Conservation (phyloP, 1,284 basidiomycete genomes). For the Cutaneotrichosporon sp. region DNA sequence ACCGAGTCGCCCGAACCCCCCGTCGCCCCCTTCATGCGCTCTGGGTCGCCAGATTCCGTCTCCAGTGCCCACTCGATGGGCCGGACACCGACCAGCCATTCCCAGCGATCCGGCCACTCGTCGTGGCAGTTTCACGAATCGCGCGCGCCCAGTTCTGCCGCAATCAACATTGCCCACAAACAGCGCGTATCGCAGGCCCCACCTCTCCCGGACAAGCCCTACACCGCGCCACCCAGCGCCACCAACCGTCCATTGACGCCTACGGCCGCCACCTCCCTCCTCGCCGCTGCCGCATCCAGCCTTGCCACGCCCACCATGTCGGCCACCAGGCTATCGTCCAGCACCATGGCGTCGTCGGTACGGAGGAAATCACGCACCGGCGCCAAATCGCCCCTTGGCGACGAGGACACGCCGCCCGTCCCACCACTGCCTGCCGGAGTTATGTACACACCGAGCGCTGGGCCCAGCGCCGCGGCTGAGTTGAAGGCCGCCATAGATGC, state of each 20-base stretch:
- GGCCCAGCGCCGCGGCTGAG: background rate
- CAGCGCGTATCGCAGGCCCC: conserved; percentile 15
- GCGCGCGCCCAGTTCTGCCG: background rate
- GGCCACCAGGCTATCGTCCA: background rate
- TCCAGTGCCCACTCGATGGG: background rate
- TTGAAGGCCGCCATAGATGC: conserved; percentile 9
- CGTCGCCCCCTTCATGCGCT: background rate
- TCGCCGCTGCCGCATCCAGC: conserved; percentile 4
- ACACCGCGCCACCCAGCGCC: conserved; percentile 9
- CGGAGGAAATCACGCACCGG: background rate
- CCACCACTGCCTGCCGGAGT: background rate
- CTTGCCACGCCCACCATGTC: conserved; percentile 7
- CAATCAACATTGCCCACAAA: conserved; percentile 16
- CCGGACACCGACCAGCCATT: background rate
- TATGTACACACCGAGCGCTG: background rate
- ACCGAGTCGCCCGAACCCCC: background rate
- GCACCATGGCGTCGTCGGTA: conserved; percentile 1
- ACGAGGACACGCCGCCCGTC: background rate
- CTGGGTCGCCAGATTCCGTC: background rate
- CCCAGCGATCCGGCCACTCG: conserved; percentile 6
- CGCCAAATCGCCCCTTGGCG: background rate
- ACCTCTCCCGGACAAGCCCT: conserved; percentile 14
- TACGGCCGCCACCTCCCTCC: conserved; percentile 4
- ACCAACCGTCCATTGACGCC: conserved; percentile 13
- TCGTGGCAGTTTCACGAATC: conserved; percentile 9